Evolutionary conservation across 805 yeast species (phyloP), one percentile per base, ranked within the genome.

Genomic region (Grigorovia jiainica): DNA sequence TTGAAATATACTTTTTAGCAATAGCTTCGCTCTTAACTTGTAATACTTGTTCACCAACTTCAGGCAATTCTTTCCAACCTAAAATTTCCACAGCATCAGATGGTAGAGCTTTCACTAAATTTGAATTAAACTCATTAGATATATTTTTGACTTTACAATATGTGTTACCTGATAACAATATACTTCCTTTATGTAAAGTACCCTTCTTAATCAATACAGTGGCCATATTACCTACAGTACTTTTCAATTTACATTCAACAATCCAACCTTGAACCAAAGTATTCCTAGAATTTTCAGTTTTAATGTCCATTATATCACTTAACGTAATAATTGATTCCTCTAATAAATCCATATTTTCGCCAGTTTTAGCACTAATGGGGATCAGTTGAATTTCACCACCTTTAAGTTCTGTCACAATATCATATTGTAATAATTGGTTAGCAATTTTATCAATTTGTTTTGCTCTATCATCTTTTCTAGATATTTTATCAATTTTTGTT

Each of bases 321-420:
- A 87, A 71, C 0, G 95, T 76, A 19, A 87, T 75, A 36, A 92
- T 79, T 2, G 95, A 85, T 60, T 90, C 96, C 58, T 89, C 96
- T 23, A 92, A 67, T 39, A 83, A 78, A 47, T 83, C 90, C 82
- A 92, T 87, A 45, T 92, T 92, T 48, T 80, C 63, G 0, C 97
- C 96, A 0, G 96, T 83, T 44, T 81, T 76, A 0, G 95, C 97
- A 30, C 95, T 83, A 1, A 92, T 90, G 39, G 76, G 75, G 2
- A 92, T 87, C 0, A 85, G 81, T 57, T 87, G 97, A 5, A 87
- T 80, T 33, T 92, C 97, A 41, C 98, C 98, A 43, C 98, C 98
- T 54, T 82, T 85, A 47, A 82, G 89, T 57, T 92, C 98, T 23
- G 86, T 81, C 45, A 84, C 90, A 11, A 92, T 78, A 4, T 78